These are phyloP conservation scores for Neolentinus lepideus DNA, from an alignment of 1,284 basidiomycete genomes.

Conservation along the genomic window DNA sequence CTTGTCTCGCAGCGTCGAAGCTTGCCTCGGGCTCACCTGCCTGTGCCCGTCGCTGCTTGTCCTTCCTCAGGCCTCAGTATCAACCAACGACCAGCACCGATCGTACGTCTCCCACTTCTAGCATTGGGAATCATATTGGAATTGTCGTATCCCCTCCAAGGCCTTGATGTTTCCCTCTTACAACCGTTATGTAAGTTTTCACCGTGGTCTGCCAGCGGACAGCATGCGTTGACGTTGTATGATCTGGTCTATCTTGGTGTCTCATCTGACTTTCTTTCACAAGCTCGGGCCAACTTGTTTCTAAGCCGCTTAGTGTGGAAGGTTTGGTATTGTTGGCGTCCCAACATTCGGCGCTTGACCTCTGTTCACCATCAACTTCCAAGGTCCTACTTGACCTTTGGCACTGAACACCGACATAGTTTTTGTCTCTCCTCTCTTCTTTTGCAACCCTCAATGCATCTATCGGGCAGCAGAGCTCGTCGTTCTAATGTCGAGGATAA, in stretches of 20 bases:
- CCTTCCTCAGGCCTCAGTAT: no score
- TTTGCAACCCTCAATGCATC: constrained; percentile 37
- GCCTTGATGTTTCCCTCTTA: neutral
- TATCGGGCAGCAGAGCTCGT: constrained; percentile 39
- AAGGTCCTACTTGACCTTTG: constrained; percentile 15
- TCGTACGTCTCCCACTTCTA: neutral
- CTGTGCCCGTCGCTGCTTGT: neutral
- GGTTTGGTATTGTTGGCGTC: neutral
- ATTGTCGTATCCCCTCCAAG: neutral
- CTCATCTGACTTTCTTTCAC: neutral
- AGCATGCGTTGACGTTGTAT: neutral
- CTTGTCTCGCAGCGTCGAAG: neutral
- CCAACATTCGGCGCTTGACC: neutral
- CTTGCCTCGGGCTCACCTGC: neutral
- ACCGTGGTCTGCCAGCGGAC: neutral
- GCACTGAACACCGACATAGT: neutral
- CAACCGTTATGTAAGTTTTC: neutral
- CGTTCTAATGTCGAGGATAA: constrained; percentile 44
- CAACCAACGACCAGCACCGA: neutral
- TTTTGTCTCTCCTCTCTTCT: constrained; percentile 14
- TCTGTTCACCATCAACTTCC: constrained; percentile 6
- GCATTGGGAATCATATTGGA: neutral
- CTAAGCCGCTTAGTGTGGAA: neutral
- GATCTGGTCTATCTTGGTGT: neutral
- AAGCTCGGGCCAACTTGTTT: neutral